Base-by-base conservation (phyloP, 371 early-diverging fungal genomes). In the Syncephalastrum racemosum region DNA sequence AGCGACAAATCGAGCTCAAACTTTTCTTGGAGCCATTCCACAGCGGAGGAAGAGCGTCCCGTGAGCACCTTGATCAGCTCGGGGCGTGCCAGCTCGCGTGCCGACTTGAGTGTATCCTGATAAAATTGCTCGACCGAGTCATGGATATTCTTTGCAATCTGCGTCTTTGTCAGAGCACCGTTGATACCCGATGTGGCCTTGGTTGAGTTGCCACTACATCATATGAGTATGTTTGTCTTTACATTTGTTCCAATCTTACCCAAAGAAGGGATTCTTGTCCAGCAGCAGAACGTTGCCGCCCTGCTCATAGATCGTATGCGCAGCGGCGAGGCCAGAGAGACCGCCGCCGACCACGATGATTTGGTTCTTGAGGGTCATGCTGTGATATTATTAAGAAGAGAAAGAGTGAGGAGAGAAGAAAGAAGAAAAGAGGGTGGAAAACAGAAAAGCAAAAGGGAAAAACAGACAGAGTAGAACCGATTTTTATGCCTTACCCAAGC, bases 101-200 rank as follows among this genome's bases (percentile, higher is more conserved):
- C 97, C 8, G 95, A 94, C 43, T 82, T 83, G 23, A 92, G 80
- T 13, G 94, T 91, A 68, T 97, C 98, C 27, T 88, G 89, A 53
- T 90, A 89, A 70, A 97, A 96, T 53, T 84, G 81, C 46, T 90
- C 91, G 41, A 87, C 88, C 18, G 90, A 90, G 69, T 97, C 98
- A 75, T 86, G 85, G 75, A 84, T 83, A 27, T 77, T 74, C 50
- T 67, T 68, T 54, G 78, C 70, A 45, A 88, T 73, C 50, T 88
- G 89, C 19, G 95, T 92, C 57, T 81, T 84, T 31, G 98, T 96
- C 48, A 88, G 78, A 31, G 92, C 96, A 46, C 95, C 95, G 80
- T 96, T 97, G 75, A 97, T 97, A 59, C 97, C 97, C 3, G 96
- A 95, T 5, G 97, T 95, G n/a, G 97, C 97, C 82, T 97, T 97